Evolutionary conservation across 1,284 basidiomycete genomes (phyloP).

Genomic region (Ganoderma resinaceum): DNA sequence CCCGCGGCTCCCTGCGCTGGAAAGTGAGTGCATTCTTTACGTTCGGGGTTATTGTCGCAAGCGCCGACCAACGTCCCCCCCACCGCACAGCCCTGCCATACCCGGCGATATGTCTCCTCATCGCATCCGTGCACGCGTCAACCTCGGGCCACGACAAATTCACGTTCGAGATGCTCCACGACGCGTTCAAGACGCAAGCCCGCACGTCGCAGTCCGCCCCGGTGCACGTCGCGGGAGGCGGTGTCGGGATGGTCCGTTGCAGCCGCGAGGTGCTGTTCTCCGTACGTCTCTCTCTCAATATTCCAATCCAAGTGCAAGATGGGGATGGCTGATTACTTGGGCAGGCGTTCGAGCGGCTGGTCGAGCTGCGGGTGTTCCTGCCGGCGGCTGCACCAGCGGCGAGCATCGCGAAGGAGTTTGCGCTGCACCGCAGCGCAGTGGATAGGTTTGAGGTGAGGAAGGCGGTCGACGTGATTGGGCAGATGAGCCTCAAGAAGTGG

Average conservation of each 20-base stretch:
- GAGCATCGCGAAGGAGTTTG: conserved; percentile 64
- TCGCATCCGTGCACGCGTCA: conserved; percentile 70
- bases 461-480: conserved; percentile 68
- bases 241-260: conserved; percentile 77
- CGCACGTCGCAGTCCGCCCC: conserved; percentile 73
- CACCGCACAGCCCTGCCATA: conserved; percentile 63
- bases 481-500: conserved; percentile 81
- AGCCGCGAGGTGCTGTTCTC: conserved; percentile 64
- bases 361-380: conserved; percentile 59
- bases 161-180: conserved; percentile 83
- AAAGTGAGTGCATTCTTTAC: conserved; percentile 48
- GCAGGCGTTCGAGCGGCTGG: conserved; percentile 75
- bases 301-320: background rate
- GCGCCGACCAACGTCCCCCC: background rate
- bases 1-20: conserved; percentile 54
- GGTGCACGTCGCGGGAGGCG: conserved; percentile 73
- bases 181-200: conserved; percentile 71
- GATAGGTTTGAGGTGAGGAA: conserved; percentile 66
- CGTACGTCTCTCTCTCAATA: conserved; percentile 48
- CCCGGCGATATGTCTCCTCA: conserved; percentile 75
- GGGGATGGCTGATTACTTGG: background rate
- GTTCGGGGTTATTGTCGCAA: background rate
- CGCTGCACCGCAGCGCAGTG: conserved; percentile 67
- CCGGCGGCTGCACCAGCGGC: conserved; percentile 52
- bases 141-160: conserved; percentile 71